Evolutionary conservation across 805 yeast genomes (phyloP).

Genomic region (Saccharomyces eubayanus): DNA sequence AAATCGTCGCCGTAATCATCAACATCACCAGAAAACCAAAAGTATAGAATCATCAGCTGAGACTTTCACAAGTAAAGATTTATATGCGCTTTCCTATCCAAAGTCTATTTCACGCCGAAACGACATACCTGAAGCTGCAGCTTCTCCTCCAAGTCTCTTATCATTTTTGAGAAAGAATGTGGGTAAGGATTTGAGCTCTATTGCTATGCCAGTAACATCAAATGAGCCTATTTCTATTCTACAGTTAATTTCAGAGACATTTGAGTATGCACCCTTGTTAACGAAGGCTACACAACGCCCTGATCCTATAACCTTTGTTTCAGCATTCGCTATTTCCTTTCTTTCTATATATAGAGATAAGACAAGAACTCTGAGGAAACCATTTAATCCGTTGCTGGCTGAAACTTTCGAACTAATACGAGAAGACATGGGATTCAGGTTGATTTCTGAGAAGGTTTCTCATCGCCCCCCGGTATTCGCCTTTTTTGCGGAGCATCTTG

Average conservation of each 20-base stretch:
- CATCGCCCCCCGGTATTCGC: slow-evolving; percentile 85
- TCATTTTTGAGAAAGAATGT: slow-evolving; percentile 79
- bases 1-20: neutral
- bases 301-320: slow-evolving; percentile 49
- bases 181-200: slow-evolving; percentile 78
- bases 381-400: slow-evolving; percentile 89
- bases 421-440: slow-evolving; percentile 68
- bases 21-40: neutral
- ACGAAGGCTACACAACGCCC: slow-evolving; percentile 41
- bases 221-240: slow-evolving; percentile 85
- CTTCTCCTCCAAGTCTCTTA: slow-evolving; percentile 75
- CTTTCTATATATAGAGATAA: slow-evolving; percentile 66
- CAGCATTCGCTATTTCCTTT: slow-evolving; percentile 74
- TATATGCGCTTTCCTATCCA: slow-evolving; percentile 43
- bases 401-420: slow-evolving; percentile 88
- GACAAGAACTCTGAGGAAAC: slow-evolving; percentile 73
- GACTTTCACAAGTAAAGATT: slow-evolving; percentile 22
- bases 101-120: slow-evolving; percentile 42
- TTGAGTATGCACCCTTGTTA: slow-evolving; percentile 67
- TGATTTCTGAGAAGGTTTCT: slow-evolving; percentile 74
- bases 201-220: slow-evolving; percentile 89
- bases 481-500: slow-evolving; percentile 56
- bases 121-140: slow-evolving; percentile 49
- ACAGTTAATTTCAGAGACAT: slow-evolving; percentile 69
- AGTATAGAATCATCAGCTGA: slow-evolving; percentile 1